Base-by-base conservation (phyloP, 2,329 filamentous ascomycete genomes). In the Alternaria brassicicola region DNA sequence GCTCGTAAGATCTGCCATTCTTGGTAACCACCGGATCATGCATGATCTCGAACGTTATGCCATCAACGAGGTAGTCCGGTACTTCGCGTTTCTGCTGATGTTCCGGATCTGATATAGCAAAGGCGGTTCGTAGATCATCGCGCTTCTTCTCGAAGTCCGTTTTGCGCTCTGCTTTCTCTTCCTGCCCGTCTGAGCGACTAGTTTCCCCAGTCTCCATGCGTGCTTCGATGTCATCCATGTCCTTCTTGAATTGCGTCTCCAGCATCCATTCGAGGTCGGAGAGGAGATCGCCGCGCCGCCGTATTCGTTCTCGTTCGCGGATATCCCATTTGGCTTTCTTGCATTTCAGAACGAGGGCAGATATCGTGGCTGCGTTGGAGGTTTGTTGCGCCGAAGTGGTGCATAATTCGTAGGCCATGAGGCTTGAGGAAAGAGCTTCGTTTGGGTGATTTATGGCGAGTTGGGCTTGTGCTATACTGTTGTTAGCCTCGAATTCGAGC, bases 1-100 rank as follows among this genome's bases (percentile, higher is more conserved):
- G 86, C 76, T 98, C 95, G 75, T 97, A 99, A 1, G 90, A 95
- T 64, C 93, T 91, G 12, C 95, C 95, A 1, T 90, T 93, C 70
- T 90, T 93, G 1, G 91, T 94, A 2, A 83, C 79, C 0, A 83
- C 88, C 82, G 77, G 90, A 70, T 93, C 90, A 31, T 89, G 80
- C 88, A 93, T 90, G 59, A 93, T 83, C 42, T 84, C 83, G 66
- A 93, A 92, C 8, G 84, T 88, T 35, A 93, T 92, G 58, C 90
- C 89, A 72, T 94, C 91, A 41, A 94, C 84, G 2, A 87, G 82
- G 83, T 90, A 92, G 61, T 93, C 90, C 0, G 91, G 91, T 1
- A 92, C 88, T 67, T 87, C 84, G 25, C 78, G 70, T 55, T 75
- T 74, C 45, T 70, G 62, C 62, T 82, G 74, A 49, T 82, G 74